Evolutionary conservation across 306 rosid genomes (phyloP).

Genomic region (Gastrolobium villosum): DNA sequence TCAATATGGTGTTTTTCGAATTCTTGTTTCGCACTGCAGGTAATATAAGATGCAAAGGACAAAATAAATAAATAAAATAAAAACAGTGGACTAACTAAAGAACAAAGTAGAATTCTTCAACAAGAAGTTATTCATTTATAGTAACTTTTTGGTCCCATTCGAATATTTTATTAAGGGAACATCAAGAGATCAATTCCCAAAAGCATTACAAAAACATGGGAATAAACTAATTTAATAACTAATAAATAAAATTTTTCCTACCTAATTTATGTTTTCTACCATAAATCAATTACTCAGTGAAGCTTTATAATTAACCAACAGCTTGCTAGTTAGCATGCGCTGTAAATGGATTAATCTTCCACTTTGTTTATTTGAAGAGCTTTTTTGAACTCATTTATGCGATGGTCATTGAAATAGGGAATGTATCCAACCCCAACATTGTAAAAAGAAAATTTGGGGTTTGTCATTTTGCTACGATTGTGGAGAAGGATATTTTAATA

Average conservation of each 20-base stretch:
- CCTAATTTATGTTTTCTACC: not conserved
- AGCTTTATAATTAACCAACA: no score
- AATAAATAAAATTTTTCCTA: not conserved
- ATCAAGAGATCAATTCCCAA: not conserved
- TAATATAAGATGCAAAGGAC: not conserved
- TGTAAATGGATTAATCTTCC: not conserved
- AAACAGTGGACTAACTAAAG: not conserved
- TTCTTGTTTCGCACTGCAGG: not conserved
- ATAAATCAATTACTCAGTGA: no score
- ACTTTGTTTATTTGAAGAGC: not conserved
- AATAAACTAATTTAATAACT: not conserved
- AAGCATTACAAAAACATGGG: conserved; percentile 17
- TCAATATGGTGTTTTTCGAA: not conserved
- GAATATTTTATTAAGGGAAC: not conserved
- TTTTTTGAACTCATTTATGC: not conserved
- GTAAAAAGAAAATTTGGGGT: not conserved
- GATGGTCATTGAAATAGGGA: not conserved
- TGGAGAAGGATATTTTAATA: not conserved
- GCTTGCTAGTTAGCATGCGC: no score
- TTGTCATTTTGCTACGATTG: conserved; percentile 14
- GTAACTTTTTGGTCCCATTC: not conserved
- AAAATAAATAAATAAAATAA: not conserved
- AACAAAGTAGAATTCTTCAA: not conserved
- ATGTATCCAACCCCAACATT: not conserved
- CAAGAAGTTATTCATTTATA: not conserved